phyloP scores from a whole-genome alignment of 1,284 basidiomycete genomes.

The Marasmius sp. region DNA sequence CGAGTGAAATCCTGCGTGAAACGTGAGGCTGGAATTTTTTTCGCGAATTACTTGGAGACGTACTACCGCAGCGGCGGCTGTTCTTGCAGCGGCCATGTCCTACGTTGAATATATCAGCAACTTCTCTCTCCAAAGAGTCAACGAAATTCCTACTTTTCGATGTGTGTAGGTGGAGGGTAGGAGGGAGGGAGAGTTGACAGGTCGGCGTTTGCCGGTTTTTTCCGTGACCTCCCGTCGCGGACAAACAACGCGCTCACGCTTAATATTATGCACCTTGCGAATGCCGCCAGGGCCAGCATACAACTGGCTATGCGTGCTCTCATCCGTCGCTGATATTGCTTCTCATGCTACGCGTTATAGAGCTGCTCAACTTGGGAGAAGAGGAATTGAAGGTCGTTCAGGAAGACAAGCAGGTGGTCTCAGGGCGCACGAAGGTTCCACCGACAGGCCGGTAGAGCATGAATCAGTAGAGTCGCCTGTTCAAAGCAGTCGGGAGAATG shows the following conservation, averaged over 20 bases:
- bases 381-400: constrained; percentile 14
- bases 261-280: not conserved
- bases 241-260: not conserved
- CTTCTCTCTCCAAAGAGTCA: not conserved
- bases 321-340: constrained; percentile 57
- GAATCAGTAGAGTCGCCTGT: no score
- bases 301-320: constrained; percentile 69
- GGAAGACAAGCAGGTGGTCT: constrained; percentile 7
- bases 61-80: constrained; percentile 77
- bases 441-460: no score
- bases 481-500: no score
- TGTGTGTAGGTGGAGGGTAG: not conserved
- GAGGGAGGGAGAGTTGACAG: not conserved
- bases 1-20: constrained; percentile 82
- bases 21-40: constrained; percentile 4
- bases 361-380: constrained; percentile 43
- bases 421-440: not conserved
- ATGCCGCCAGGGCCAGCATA: constrained; percentile 55
- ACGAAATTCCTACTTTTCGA: not conserved
- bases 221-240: not conserved
- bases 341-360: constrained; percentile 60
- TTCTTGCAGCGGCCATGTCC: constrained; percentile 80
- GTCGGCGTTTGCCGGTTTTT: not conserved
- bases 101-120: constrained; percentile 4
- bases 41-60: constrained; percentile 28